Evolutionary conservation across 2,329 filamentous ascomycete species (phyloP), one percentile per base, ranked within the genome.

Genomic region (Colletotrichum theobromicola): DNA sequence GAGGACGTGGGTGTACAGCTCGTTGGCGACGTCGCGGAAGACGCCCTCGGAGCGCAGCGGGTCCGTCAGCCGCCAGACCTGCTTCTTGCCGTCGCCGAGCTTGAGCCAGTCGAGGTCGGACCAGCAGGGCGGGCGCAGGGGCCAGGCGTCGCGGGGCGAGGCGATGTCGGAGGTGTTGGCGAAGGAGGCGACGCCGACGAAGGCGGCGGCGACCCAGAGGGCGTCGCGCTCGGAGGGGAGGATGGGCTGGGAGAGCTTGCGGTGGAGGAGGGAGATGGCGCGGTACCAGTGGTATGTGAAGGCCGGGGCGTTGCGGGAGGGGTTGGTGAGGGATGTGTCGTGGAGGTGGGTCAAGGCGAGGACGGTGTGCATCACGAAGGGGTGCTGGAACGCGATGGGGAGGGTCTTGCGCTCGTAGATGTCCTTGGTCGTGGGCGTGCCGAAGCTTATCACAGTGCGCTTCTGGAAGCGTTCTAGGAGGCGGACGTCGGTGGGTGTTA

Each of bases 81-180:
- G 84, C 67, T 84, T 86, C 80, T 93, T 93, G 0, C 89, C 89
- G 15, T 89, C 85, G 72, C 84, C 87, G 79, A 93, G 86, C 64
- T 84, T 88, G 3, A 93, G 79, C 91, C 91, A 93, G 77, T 89
- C 85, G 2, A 93, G 82, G 75, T 92, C 89, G 1, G 81, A 78
- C 1, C 82, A 74, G 1, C 82, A 82, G 0, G 83, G 79, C 3
- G 81, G 76, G 46, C 84, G 87, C 2, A 93, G 81, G 1, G 91
- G 91, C 91, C 91, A 93, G 3, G 88, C 84, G 69, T 88, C 80
- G 64, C 86, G 80, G 0, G 88, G 82, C 0, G 82, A 81, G 1
- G 78, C 74, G 1, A 83, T 82, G 35, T 88, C 86, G 26, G 42
- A 13, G 13, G 89, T 79, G 28, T 84, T 84, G 37, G 85, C 85